Evolutionary conservation across 2,329 filamentous ascomycete genomes (phyloP), one percentile per base, ranked within the genome.

Genomic region (Aspergillus fumigatiaffinis): DNA sequence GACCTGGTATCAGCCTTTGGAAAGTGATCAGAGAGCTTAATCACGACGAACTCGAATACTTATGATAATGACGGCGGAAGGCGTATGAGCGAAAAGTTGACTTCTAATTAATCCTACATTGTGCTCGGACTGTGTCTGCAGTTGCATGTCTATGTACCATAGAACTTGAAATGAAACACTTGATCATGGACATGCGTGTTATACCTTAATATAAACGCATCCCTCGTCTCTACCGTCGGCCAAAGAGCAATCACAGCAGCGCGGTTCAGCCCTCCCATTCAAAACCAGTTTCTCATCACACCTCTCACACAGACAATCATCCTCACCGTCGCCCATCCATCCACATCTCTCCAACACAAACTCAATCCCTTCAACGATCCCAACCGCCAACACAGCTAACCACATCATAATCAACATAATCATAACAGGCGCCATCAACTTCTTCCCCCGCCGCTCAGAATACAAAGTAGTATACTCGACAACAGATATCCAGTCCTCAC

Each of bases 21-120:
- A 69, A 52, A 47, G 47, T 3, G 70, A 73, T 47, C 68, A 73
- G 66, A 62, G 68, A 20, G 67, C 65, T 52, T 73, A 66, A 57
- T 38, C 32, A 6, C 14, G 32, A 52, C 51, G n/a, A 28, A 14
- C 21, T 25, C 20, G 23, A 50, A 35, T 48, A 21, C 48, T 57
- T 49, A 49, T 41, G 29, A 35, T 20, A 59, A 56, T 26, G 25
- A 47, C 4, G 44, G 21, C 21, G 21, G 44, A 47, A 38, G 32
- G 32, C 42, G 42, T 51, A 35, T 35, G 23, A 51, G 49, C 49
- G 49, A 51, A 35, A 29, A 38, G 32, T 38, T 38, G 28, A 23
- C 32, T 32, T 35, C 17, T 26, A 21, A 7, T 28, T 26, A n/a
- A 38, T 38, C 32, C 21, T 49, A 17, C 23, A n/a, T 7, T 49